Percentiles rank a stretch among this genome's conserved stretches.
Conservation (phyloP, 177 flowering plant species). For the Tripterygium wilfordii region DNA sequence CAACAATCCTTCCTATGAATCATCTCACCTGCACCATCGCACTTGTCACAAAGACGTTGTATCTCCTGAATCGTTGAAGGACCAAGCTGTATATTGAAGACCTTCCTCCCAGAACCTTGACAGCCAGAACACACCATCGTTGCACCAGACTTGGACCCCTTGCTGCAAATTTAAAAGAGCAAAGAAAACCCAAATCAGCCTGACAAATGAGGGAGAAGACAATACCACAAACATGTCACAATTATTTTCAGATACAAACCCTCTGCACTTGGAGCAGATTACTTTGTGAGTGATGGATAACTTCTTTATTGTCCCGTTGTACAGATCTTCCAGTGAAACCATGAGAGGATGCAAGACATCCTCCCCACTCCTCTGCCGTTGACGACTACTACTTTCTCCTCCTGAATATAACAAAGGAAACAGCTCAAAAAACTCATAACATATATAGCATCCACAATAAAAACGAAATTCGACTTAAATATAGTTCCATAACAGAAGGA, state of each 20-base stretch:
- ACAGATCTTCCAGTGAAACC: slow-evolving; percentile 77
- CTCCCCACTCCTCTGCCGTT: slow-evolving; percentile 89
- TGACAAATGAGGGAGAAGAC: too few relatives aligned
- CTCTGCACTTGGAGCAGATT: slow-evolving; percentile 59
- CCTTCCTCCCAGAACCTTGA: slow-evolving; percentile 60
- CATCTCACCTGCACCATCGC: slow-evolving; percentile 67
- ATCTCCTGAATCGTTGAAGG: slow-evolving; percentile 68
- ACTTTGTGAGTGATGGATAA: slow-evolving; percentile 76
- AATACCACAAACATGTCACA: not conserved
- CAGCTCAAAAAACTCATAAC: not conserved
- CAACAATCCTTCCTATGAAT: slow-evolving; percentile 48
- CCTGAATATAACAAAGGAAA: slow-evolving; percentile 21
- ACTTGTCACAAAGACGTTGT: slow-evolving; percentile 72
- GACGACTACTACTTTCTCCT: slow-evolving; percentile 77
- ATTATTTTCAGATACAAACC: slow-evolving; percentile 9
- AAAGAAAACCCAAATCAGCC: not conserved
- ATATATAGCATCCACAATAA: not conserved
- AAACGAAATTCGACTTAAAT: not conserved
- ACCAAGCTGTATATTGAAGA: slow-evolving; percentile 56
- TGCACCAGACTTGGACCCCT: slow-evolving; percentile 63
- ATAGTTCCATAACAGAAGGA: not conserved
- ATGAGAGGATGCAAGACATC: slow-evolving; percentile 88
- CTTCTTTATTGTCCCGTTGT: slow-evolving; percentile 72
- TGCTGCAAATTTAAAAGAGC: slow-evolving; percentile 31
- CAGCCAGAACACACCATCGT: slow-evolving; percentile 53